A percentile compares a stretch with the other conserved stretches of the same genome.
phyloP scores from a whole-genome alignment of 441 rosid species.

The Corymbia citriodora region DNA sequence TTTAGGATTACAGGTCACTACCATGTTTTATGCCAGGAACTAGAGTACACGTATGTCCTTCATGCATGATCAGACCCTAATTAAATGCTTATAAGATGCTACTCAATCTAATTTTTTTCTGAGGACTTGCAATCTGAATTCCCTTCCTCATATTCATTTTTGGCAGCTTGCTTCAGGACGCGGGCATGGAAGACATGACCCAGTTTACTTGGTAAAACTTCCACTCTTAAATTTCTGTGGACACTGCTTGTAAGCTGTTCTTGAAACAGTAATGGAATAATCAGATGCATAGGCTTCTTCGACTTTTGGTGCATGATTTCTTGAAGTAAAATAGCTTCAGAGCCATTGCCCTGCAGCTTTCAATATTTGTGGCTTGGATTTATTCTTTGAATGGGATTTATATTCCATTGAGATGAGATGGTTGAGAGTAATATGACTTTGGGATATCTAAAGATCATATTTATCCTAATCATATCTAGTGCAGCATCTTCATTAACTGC shows the following conservation, averaged over 20 bases:
- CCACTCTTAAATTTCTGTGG: not conserved
- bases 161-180: constrained; percentile 76
- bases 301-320: not conserved
- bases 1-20: not conserved
- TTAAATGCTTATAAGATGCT: not conserved
- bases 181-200: constrained; percentile 75
- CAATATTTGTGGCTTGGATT: not conserved
- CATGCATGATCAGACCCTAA: not conserved
- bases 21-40: not conserved
- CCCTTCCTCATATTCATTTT: not conserved
- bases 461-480: not conserved
- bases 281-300: not conserved
- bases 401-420: not conserved
- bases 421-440: not conserved
- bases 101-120: not conserved
- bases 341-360: not conserved
- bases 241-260: not conserved
- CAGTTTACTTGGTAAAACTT: constrained; percentile 70
- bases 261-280: not conserved
- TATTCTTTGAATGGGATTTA: not conserved
- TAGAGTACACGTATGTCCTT: not conserved
- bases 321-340: not conserved
- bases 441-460: not conserved
- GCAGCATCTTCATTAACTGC: not conserved
- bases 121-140: not conserved